Conservation (phyloP, 2,329 filamentous ascomycete species). For the Microdochium bolleyi region DNA sequence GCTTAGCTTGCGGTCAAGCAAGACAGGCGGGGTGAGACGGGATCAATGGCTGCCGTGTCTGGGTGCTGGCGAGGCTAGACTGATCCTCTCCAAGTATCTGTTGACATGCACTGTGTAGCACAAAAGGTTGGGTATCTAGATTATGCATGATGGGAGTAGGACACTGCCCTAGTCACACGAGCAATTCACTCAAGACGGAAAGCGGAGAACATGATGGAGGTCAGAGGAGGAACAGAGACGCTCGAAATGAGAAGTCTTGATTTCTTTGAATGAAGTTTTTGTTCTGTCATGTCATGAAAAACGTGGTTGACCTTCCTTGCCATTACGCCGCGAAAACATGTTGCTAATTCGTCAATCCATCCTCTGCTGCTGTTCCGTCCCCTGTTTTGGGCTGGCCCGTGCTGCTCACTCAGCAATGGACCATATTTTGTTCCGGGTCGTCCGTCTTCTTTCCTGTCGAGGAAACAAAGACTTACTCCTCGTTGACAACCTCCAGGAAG, state of each 20-base stretch:
- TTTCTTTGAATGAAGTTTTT: conserved; percentile 7
- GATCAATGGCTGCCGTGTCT: no score
- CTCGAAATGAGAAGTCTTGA: conserved; percentile 17
- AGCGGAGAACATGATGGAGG: background rate
- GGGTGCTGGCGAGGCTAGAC: no score
- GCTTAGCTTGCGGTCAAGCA: no score
- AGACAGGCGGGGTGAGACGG: no score
- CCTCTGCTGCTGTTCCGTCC: background rate
- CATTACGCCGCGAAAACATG: background rate
- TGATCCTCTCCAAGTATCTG: no score
- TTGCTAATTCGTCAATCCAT: background rate
- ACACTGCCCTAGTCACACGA: no score
- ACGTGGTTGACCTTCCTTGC: background rate
- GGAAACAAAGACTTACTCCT: conserved; percentile 13
- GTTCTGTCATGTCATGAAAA: conserved; percentile 8
- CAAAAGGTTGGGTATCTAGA: no score
- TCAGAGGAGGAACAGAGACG: background rate
- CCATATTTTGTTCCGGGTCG: background rate
- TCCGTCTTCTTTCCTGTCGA: background rate
- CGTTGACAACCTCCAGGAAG: conserved; percentile 19
- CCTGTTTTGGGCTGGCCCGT: background rate
- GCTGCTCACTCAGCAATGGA: conserved; percentile 25
- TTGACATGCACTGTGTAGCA: no score
- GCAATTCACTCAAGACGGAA: background rate
- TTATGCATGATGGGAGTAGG: no score